Conservation (phyloP, 208 protist genomes). For the Angomonas ambiguus region DNA sequence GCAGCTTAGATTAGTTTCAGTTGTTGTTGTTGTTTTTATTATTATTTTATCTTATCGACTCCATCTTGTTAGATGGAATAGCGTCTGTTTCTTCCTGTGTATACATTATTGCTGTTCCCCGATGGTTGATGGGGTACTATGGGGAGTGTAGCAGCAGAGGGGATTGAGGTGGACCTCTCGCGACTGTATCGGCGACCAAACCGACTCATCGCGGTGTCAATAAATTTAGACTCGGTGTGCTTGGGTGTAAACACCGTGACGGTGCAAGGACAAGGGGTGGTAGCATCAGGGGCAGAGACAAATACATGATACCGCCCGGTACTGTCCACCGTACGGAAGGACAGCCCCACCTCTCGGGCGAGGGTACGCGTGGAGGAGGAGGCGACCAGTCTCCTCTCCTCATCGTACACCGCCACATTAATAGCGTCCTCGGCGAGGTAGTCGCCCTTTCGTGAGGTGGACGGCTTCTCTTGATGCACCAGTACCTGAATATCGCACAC, state of each 20-base stretch:
- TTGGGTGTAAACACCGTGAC: slow-evolving; percentile 22
- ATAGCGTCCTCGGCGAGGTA: slow-evolving; percentile 53
- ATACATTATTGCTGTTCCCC: background rate
- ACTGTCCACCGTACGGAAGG: slow-evolving; percentile 34
- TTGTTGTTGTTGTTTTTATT: slow-evolving; percentile 15
- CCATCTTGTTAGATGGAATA: background rate
- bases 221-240: slow-evolving; percentile 2
- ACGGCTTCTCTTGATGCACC: slow-evolving; percentile 27
- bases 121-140: background rate
- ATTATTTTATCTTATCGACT: slow-evolving; percentile 9
- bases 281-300: slow-evolving; percentile 33
- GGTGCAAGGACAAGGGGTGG: slow-evolving; percentile 50
- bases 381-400: slow-evolving; percentile 43
- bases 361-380: slow-evolving; percentile 45
- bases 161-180: background rate
- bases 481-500: slow-evolving; percentile 75
- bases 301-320: slow-evolving; percentile 54
- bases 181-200: background rate
- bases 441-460: slow-evolving; percentile 29
- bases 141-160: background rate
- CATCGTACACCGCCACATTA: slow-evolving; percentile 52
- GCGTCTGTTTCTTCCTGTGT: background rate
- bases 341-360: slow-evolving; percentile 69
- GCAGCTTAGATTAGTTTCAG: no score
- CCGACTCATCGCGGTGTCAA: background rate